Base-by-base conservation (phyloP, 768 basidiomycete species). In the Suillus tomentosus region DNA sequence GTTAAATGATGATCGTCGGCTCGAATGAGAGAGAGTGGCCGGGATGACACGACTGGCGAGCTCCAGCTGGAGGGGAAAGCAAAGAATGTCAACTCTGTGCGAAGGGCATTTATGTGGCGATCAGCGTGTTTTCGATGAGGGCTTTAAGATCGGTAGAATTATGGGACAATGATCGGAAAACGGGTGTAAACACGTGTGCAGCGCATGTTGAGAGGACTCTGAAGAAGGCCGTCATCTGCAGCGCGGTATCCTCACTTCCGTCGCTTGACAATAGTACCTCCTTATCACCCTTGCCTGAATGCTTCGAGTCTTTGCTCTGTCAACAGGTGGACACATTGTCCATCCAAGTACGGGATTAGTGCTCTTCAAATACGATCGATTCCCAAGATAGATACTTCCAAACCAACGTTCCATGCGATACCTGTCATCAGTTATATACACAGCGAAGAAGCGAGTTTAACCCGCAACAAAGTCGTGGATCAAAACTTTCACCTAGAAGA, bases 71-170 rank as follows among this genome's bases (percentile, higher is more conserved):
- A 63, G 45, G 60, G 66, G 63, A 63, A 69, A 62, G 61, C 64
- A 50, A 62, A 60, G 54, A 5, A 48, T 63, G 43, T 57, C 54
- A 62, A 14, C 54, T 58, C 6, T 54, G 64, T 69, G 63, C 62
- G 64, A 61, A 57, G 58, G 31, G 62, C 58, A 64, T 67, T 76
- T 76, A 76, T 73, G 75, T 76, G 73, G 55, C 65, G 66, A 68
- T 66, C 74, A 74, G 73, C 75, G 75, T 76, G 75, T 75, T 66
- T 72, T 74, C 67, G 72, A 75, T 42, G 75, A 77, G 75, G 75
- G 71, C 64, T 40, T 68, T 65, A 62, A 66, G 59, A 65, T 58
- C 40, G 24, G 39, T 40, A 17, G 22, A 58, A 42, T 10, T 6
- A 14, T 40, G 10, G 24, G 2, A 57, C 24, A 54, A 48, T 67